Percentiles rank a stretch among this genome's conserved stretches.
These are phyloP conservation scores for Globisporangium recalcitrans DNA, from an alignment of 352 stramenopile genomes.

Conservation along the genomic window DNA sequence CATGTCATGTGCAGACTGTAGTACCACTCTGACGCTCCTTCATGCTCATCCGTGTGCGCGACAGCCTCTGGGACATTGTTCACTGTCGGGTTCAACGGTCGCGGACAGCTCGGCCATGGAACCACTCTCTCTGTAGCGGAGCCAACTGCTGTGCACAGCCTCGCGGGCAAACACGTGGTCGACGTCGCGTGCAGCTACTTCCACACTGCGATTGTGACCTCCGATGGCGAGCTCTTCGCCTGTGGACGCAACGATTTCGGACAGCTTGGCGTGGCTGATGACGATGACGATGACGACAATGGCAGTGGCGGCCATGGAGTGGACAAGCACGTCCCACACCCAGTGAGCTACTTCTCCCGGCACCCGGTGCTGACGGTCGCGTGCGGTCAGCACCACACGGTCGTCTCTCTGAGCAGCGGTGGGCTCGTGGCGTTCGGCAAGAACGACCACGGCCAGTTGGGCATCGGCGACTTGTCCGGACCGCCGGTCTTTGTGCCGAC, in stretches of 20 bases:
- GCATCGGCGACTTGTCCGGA: slow-evolving; percentile 48
- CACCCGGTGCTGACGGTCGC: slow-evolving; percentile 64
- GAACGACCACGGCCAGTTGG: slow-evolving; percentile 91
- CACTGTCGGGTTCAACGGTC: slow-evolving; percentile 91
- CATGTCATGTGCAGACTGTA: no score
- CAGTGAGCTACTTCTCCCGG: slow-evolving; percentile 44
- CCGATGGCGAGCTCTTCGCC: slow-evolving; percentile 72
- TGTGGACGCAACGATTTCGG: slow-evolving; percentile 93
- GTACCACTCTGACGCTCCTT: neutral
- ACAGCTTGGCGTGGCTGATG: slow-evolving; percentile 78
- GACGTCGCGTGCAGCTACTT: slow-evolving; percentile 91
- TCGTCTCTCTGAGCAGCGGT: slow-evolving; percentile 54
- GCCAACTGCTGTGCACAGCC: slow-evolving; percentile 36
- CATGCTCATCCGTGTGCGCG: slow-evolving; percentile 2
- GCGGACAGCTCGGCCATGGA: slow-evolving; percentile 86
- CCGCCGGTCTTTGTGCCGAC: slow-evolving; percentile 39
- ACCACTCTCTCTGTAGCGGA: slow-evolving; percentile 58
- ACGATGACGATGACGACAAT: neutral
- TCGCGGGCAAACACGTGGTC: slow-evolving; percentile 51
- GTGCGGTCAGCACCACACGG: slow-evolving; percentile 89
- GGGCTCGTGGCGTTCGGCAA: slow-evolving; percentile 86
- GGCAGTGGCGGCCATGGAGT: slow-evolving; percentile 11
- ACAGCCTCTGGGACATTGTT: slow-evolving; percentile 76
- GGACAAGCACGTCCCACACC: slow-evolving; percentile 62
- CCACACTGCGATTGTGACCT: slow-evolving; percentile 82